These are phyloP conservation scores for Russula sp. DNA, from an alignment of 768 basidiomycete genomes.

Conservation along the genomic window DNA sequence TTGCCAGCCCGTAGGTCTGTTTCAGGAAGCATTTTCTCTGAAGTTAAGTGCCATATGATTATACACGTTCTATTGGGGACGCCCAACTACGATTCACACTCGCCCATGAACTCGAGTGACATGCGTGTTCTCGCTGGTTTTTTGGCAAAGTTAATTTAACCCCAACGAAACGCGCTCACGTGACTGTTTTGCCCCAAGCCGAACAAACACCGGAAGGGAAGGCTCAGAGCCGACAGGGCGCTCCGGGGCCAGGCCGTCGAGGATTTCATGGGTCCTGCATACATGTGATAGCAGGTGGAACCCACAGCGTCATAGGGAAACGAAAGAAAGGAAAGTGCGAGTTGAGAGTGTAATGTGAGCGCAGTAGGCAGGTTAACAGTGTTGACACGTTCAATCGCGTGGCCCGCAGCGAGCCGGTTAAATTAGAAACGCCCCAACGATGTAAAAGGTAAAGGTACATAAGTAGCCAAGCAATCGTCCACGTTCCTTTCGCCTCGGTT, in stretches of 20 bases:
- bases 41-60: too few species aligned
- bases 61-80: too few species aligned
- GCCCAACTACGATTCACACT: too few species aligned
- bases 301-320: neutral
- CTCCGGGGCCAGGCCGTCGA: neutral
- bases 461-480: neutral
- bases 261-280: neutral
- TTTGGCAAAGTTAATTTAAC: neutral
- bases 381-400: neutral
- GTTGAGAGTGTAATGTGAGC: neutral
- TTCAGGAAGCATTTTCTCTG: too few species aligned
- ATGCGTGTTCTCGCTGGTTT: too few species aligned
- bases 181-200: constrained; percentile 17
- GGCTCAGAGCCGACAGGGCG: neutral
- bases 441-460: constrained; percentile 9
- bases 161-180: constrained; percentile 24
- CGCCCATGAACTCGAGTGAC: too few species aligned
- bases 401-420: neutral
- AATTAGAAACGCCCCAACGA: neutral
- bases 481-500: constrained; percentile 14
- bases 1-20: too few species aligned
- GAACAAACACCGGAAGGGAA: neutral
- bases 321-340: too few species aligned
- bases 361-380: neutral
- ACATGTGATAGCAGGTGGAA: neutral